Conservation (phyloP, 139 green algal genomes). For the Chlorella sp. region DNA sequence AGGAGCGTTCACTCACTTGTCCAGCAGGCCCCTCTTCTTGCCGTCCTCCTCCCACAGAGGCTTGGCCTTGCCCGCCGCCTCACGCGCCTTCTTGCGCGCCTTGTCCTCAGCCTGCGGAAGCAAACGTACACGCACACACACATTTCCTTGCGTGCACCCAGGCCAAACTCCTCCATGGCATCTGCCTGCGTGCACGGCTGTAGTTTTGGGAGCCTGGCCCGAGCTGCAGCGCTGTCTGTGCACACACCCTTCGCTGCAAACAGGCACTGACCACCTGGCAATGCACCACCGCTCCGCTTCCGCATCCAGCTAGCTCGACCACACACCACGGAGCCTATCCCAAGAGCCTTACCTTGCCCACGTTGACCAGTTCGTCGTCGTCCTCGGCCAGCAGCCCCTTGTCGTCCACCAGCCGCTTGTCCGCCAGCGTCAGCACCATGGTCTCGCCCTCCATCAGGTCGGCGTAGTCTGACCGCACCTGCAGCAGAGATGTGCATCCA, state of each 20-base stretch:
- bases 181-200: too few relatives aligned
- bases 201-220: too few relatives aligned
- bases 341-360: constrained; percentile 51
- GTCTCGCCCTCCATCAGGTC: constrained; percentile 68
- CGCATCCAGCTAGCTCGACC: too few relatives aligned
- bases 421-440: constrained; percentile 81
- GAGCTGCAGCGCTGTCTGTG: too few relatives aligned
- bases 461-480: constrained; percentile 41
- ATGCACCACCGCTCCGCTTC: too few relatives aligned
- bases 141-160: too few relatives aligned
- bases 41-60: constrained; percentile 80
- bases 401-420: constrained; percentile 72
- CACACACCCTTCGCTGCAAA: too few relatives aligned
- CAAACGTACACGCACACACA: background rate
- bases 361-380: constrained; percentile 80
- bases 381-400: constrained; percentile 56
- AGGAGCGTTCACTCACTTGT: constrained; percentile 38
- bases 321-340: too few relatives aligned
- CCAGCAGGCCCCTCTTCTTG: constrained; percentile 52
- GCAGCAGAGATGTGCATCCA: too few relatives aligned
- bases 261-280: too few relatives aligned
- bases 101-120: constrained; percentile 58
- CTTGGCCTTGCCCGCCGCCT: constrained; percentile 61
- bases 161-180: background rate
- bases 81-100: constrained; percentile 55